Percentiles rank a stretch among this genome's conserved stretches.
Conservation (phyloP, 2,329 filamentous ascomycete species). For the Davidsoniella australis region DNA sequence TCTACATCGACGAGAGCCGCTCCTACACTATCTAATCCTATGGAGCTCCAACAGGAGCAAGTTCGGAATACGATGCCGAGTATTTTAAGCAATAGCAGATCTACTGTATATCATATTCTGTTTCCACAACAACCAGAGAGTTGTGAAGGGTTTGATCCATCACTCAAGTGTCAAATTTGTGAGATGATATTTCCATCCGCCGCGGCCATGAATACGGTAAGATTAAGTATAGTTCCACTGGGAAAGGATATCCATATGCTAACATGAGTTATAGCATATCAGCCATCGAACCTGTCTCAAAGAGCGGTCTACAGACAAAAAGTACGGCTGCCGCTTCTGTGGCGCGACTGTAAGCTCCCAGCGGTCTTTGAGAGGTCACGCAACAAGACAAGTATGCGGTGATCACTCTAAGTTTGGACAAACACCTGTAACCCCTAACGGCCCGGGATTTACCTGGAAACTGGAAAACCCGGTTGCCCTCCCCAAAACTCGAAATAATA, state of each 20-base stretch:
- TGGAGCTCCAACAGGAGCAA: no score
- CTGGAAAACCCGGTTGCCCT: not conserved
- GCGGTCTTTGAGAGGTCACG: slow-evolving; percentile 29
- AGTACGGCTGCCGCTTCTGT: slow-evolving; percentile 26
- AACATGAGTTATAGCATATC: slow-evolving; percentile 18
- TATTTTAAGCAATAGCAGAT: not conserved
- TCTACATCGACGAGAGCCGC: no score
- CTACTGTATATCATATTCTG: not conserved
- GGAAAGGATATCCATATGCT: not conserved
- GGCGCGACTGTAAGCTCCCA: slow-evolving; percentile 22
- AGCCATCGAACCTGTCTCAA: slow-evolving; percentile 21
- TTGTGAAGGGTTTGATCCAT: not conserved
- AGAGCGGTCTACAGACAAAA: slow-evolving; percentile 6
- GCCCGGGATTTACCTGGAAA: not conserved
- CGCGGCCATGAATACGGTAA: slow-evolving; percentile 12
- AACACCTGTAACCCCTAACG: not conserved
- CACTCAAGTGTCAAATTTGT: slow-evolving; percentile 13
- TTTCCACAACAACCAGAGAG: not conserved
- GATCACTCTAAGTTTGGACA: slow-evolving; percentile 17
- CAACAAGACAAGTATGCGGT: slow-evolving; percentile 29
- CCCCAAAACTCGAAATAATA: not conserved
- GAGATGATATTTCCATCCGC: slow-evolving; percentile 12
- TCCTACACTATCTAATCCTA: no score
- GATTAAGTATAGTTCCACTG: not conserved
- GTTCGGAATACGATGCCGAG: no score